A percentile compares a stretch with the other conserved stretches of the same genome.
These are phyloP conservation scores for Adansonia rubrostipa DNA, from an alignment of 441 rosid genomes.

Conservation along the genomic window DNA sequence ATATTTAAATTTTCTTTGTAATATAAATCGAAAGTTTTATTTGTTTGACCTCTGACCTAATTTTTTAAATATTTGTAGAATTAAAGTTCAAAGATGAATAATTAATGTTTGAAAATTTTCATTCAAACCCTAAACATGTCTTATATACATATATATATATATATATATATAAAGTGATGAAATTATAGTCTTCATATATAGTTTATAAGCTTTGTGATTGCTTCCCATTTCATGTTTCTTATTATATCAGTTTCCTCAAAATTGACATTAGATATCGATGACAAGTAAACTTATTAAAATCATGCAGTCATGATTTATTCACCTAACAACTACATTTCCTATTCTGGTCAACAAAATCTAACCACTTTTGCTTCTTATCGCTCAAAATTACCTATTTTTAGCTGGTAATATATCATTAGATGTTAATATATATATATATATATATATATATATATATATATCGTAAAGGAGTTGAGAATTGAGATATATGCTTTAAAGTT, in stretches of 20 bases:
- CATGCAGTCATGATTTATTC: background rate
- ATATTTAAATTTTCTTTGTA: too few relatives aligned
- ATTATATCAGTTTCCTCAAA: constrained; percentile 7
- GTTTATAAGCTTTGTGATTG: background rate
- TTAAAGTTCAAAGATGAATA: too few relatives aligned
- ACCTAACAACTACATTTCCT: background rate
- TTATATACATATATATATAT: background rate
- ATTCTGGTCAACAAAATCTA: background rate
- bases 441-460: too few relatives aligned
- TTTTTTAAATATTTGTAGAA: too few relatives aligned
- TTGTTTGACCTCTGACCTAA: too few relatives aligned
- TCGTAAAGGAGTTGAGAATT: background rate
- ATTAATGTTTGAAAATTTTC: too few relatives aligned
- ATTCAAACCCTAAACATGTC: background rate
- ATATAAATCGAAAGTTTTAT: too few relatives aligned
- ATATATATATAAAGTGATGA: background rate
- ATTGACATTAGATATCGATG: background rate
- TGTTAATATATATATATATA: background rate
- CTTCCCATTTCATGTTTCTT: background rate
- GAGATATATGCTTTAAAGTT: background rate
- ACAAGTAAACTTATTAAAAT: background rate
- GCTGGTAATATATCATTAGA: too few relatives aligned
- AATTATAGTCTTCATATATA: background rate
- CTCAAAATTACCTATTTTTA: background rate
- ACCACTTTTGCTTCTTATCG: background rate